These are phyloP conservation scores for Cercospora berteroae DNA, from an alignment of 2,329 filamentous ascomycete species.

Conservation along the genomic window DNA sequence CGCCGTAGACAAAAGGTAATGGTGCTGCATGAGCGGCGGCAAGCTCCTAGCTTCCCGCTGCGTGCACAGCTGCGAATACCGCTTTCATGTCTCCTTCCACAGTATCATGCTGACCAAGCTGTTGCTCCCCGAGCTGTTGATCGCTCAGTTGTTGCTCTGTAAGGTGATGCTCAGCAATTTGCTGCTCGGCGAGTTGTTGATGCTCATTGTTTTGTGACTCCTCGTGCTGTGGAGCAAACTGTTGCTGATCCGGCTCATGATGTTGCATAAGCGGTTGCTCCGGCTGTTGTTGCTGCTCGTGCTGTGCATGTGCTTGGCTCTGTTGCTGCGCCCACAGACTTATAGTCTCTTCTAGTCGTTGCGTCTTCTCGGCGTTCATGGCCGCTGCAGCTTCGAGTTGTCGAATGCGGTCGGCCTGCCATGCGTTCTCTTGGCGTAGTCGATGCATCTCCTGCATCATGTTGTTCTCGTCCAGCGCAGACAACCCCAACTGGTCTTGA, in stretches of 20 bases:
- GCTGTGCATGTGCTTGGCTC: slow-evolving; percentile 2
- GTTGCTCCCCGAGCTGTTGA: background rate
- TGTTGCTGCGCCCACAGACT: slow-evolving; percentile 17
- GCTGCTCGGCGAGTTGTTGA: slow-evolving; percentile 2
- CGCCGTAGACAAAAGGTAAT: background rate
- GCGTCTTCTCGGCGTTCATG: slow-evolving; percentile 10
- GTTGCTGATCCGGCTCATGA: background rate
- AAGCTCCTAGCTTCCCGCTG: background rate
- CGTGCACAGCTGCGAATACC: slow-evolving; percentile 1
- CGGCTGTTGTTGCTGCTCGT: slow-evolving; percentile 9
- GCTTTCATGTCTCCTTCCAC: slow-evolving; percentile 4
- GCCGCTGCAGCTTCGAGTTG: slow-evolving; percentile 25
- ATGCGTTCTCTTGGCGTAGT: slow-evolving; percentile 42
- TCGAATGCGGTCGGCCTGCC: slow-evolving; percentile 40
- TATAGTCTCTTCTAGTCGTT: slow-evolving; percentile 16
- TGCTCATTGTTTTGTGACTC: background rate
- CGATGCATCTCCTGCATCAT: slow-evolving; percentile 43
- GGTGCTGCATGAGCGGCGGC: background rate
- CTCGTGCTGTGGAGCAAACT: background rate
- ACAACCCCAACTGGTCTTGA: background rate
- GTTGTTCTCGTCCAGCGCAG: slow-evolving; percentile 30
- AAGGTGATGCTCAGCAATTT: background rate
- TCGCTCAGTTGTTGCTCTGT: background rate
- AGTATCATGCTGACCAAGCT: slow-evolving; percentile 3
- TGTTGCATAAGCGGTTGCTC: background rate